phyloP scores from a whole-genome alignment of 768 basidiomycete genomes.

The Podaxis mareebaensis region DNA sequence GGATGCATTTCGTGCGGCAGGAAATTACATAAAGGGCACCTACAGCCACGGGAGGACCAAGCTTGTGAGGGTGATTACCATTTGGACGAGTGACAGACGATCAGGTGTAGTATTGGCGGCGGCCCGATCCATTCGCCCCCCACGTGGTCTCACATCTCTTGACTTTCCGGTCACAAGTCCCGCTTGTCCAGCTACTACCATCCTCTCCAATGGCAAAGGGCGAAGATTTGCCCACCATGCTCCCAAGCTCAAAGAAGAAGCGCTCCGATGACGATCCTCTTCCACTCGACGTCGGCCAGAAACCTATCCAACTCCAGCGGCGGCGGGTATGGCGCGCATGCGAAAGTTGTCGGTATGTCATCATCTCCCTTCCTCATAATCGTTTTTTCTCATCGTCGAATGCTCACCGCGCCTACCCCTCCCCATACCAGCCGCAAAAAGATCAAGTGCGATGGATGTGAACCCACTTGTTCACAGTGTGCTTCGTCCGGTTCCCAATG shows the following conservation, averaged over 20 bases:
- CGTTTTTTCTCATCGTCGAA: constrained; percentile 22
- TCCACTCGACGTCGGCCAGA: constrained; percentile 56
- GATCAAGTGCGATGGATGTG: constrained; percentile 89
- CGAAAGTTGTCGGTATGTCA: constrained; percentile 79
- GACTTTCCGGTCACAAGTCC: constrained; percentile 26
- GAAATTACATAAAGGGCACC: too few relatives aligned
- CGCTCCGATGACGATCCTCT: constrained; percentile 61
- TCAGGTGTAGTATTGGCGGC: constrained; percentile 9
- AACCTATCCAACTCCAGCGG: constrained; percentile 78
- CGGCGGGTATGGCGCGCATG: constrained; percentile 87
- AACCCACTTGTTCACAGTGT: constrained; percentile 86
- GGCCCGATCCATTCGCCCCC: constrained; percentile 26
- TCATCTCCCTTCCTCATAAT: constrained; percentile 14
- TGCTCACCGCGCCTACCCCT: constrained; percentile 16
- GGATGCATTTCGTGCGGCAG: neutral
- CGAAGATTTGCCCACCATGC: constrained; percentile 48
- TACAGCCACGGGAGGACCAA: neutral
- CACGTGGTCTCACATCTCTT: constrained; percentile 28
- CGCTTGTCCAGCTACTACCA: constrained; percentile 24
- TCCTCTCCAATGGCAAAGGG: constrained; percentile 44
- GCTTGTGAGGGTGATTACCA: constrained; percentile 10
- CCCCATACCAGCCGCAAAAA: constrained; percentile 71
- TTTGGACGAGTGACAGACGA: neutral
- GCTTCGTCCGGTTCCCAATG: constrained; percentile 72
- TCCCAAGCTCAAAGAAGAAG: constrained; percentile 76